Base-by-base conservation (phyloP, 1,284 basidiomycete genomes). In the Apiotrichum sp. region DNA sequence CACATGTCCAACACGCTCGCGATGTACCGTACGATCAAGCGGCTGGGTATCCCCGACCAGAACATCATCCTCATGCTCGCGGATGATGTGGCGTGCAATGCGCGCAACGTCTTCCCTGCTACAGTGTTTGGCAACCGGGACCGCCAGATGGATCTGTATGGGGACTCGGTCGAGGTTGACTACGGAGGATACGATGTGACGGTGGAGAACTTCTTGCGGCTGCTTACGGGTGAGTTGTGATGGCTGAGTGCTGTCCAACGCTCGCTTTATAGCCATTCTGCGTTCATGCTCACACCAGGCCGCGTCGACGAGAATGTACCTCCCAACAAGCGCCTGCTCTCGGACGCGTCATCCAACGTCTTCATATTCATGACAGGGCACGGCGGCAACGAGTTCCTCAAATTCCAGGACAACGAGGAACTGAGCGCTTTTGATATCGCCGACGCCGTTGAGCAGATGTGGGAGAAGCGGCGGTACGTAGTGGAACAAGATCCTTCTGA, bases 51-150 rank as follows among this genome's bases (percentile, higher is more conserved):
- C 52, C 95, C 95, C 3, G 95, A 98, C 77, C 91, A 88, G 13
- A 93, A 98, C 70, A 98, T 98, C 71, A 96, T 98, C 73, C 84
- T 98, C 50, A 98, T 98, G 96, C 82, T 99, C 43, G 92, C 93
- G 3, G 95, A 98, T 75, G 96, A 98, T 70, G 89, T 85, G 1
- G 90, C 95, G 0, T 98, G 95, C 71, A 97, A 98, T 70, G 69
- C 90, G 5, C 84, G 95, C 32, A 98, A 98, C 77, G 85, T 84
- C 52, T 95, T 92, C 68, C 87, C 95, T 0, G 95, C 88, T 0
- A 88, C 86, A 38, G 92, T 98, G 1, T 98, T 90, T 71, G 86
- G 90, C 10, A 88, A 89, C 65, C 80, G 84, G 0, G 86, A 85
- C 4, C 82, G 86, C 22, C 80, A 83, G 39, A 79, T 96, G 3